Evolutionary conservation across 768 basidiomycete genomes (phyloP).

Genomic region (Xanthoconium stramineum): DNA sequence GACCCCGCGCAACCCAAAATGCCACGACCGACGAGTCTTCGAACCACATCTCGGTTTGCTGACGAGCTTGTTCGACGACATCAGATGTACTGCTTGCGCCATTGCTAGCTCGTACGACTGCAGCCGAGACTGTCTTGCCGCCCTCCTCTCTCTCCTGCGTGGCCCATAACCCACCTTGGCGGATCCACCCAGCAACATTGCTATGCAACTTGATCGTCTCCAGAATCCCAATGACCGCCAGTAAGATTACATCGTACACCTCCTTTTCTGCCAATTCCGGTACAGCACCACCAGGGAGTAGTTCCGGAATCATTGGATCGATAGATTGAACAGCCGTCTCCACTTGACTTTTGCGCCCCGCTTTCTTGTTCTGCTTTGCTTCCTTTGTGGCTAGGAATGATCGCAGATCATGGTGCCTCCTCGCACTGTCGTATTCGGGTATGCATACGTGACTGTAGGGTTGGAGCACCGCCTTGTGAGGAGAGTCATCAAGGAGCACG

Average conservation of each 20-base stretch:
- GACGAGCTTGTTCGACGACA: background rate
- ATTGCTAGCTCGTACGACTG: slow-evolving; percentile 10
- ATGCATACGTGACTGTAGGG: slow-evolving; percentile 83
- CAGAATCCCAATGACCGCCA: slow-evolving; percentile 67
- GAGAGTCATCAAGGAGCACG: slow-evolving; percentile 51
- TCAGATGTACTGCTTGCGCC: slow-evolving; percentile 14
- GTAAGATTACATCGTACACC: slow-evolving; percentile 47
- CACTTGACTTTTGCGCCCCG: background rate
- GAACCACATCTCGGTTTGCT: slow-evolving; percentile 47
- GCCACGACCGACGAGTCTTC: slow-evolving; percentile 38
- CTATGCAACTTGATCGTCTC: slow-evolving; percentile 54
- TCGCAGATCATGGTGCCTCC: slow-evolving; percentile 39
- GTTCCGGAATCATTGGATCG: background rate
- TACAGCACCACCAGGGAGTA: background rate
- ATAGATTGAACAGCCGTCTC: background rate
- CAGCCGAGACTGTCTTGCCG: background rate
- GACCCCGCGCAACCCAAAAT: slow-evolving; percentile 54
- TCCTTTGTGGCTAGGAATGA: slow-evolving; percentile 20
- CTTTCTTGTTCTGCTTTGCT: slow-evolving; percentile 12
- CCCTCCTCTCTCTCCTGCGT: slow-evolving; percentile 4
- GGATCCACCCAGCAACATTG: slow-evolving; percentile 70
- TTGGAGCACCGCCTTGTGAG: slow-evolving; percentile 58
- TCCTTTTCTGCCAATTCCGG: slow-evolving; percentile 13
- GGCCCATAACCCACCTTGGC: slow-evolving; percentile 46
- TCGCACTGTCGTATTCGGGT: slow-evolving; percentile 54